phyloP scores from a whole-genome alignment of 352 stramenopile genomes.

The Nothophytophthora sp. region DNA sequence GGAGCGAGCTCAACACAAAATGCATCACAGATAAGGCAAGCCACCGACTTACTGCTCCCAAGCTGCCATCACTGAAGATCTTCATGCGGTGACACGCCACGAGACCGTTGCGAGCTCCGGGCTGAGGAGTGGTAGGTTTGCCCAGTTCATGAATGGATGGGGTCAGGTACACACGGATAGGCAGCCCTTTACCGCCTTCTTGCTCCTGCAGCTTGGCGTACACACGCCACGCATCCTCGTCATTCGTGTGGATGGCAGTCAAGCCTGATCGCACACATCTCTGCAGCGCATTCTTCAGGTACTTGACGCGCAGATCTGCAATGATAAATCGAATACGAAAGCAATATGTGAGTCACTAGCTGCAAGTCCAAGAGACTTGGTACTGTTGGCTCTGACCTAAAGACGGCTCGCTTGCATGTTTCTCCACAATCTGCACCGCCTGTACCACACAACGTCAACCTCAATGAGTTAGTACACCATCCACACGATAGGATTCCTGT shows the following conservation, averaged over 20 bases:
- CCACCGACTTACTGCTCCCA: conserved; percentile 63
- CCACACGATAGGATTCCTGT: background rate
- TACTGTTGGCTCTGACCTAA: conserved; percentile 33
- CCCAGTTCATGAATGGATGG: conserved; percentile 66
- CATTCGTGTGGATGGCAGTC: conserved; percentile 88
- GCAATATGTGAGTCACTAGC: background rate
- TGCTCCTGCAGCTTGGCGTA: conserved; percentile 73
- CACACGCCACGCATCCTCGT: conserved; percentile 76
- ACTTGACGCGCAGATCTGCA: conserved; percentile 62
- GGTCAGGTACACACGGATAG: conserved; percentile 81
- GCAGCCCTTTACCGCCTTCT: conserved; percentile 34
- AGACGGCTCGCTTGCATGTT: conserved; percentile 68
- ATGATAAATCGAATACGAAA: no score
- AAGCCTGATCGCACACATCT: conserved; percentile 76
- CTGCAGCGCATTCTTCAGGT: conserved; percentile 56
- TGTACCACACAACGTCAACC: conserved; percentile 2
- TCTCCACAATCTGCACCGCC: conserved; percentile 72
- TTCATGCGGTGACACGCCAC: conserved; percentile 88
- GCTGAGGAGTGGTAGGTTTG: conserved; percentile 35
- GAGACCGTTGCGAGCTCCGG: conserved; percentile 47
- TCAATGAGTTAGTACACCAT: background rate
- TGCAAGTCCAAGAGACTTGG: background rate
- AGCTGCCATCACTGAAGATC: conserved; percentile 87
- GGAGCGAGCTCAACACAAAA: background rate
- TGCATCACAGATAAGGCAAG: background rate